phyloP scores from a whole-genome alignment of 1,284 basidiomycete genomes.

The Macrocystidia cucumis region DNA sequence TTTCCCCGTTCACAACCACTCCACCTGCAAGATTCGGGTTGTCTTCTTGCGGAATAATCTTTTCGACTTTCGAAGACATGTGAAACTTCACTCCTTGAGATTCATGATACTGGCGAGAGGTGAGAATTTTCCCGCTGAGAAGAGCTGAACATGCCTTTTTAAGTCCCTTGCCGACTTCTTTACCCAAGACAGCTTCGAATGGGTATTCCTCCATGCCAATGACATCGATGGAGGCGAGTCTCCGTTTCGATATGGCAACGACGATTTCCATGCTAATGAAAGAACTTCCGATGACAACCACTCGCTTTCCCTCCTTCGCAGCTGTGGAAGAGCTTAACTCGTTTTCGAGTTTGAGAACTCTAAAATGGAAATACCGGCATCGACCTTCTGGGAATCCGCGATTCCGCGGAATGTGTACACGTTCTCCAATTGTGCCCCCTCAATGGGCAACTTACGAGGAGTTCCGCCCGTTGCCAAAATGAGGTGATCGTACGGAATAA shows the following conservation, averaged over 20 bases:
- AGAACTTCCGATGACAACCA: constrained; percentile 84
- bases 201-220: constrained; percentile 85
- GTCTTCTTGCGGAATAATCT: constrained; percentile 55
- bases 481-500: constrained; percentile 63
- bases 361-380: constrained; percentile 39
- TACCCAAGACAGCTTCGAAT: constrained; percentile 77
- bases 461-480: constrained; percentile 67
- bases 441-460: constrained; percentile 70
- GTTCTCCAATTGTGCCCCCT: constrained; percentile 71
- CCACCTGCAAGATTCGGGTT: constrained; percentile 40
- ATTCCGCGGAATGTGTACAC: constrained; percentile 75
- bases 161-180: constrained; percentile 73
- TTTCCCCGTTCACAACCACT: constrained; percentile 67
- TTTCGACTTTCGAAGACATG: constrained; percentile 69
- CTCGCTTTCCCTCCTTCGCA: constrained; percentile 62
- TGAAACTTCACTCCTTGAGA: constrained; percentile 81
- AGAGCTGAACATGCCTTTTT: constrained; percentile 49
- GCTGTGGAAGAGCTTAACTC: constrained; percentile 28
- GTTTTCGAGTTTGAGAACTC: constrained; percentile 5
- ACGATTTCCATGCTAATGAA: constrained; percentile 96
- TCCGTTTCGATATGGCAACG: constrained; percentile 66
- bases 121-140: constrained; percentile 1
- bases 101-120: constrained; percentile 56
- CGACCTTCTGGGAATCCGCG: constrained; percentile 71
- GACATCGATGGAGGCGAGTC: constrained; percentile 72